Conservation (phyloP, 1,284 basidiomycete species). For the Apiotrichum gamsii region DNA sequence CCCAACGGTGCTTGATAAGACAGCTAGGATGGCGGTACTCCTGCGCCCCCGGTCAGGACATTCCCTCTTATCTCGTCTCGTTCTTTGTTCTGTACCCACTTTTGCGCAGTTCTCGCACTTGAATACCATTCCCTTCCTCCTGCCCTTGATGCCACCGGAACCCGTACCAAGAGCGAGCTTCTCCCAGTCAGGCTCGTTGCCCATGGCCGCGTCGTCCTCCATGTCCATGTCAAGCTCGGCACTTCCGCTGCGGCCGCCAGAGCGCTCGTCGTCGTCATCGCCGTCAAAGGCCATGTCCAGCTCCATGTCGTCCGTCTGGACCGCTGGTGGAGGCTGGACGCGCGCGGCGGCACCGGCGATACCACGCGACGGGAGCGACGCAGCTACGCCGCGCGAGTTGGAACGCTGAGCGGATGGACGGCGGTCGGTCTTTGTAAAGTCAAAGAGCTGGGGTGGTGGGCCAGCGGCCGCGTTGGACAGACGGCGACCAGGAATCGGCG, state of each 20-base stretch:
- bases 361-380: slow-evolving; percentile 29
- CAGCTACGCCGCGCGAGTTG: slow-evolving; percentile 20
- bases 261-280: slow-evolving; percentile 20
- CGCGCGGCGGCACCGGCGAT: slow-evolving; percentile 10
- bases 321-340: slow-evolving; percentile 9
- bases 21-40: slow-evolving; percentile 92
- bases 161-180: slow-evolving; percentile 44
- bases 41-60: too few relatives aligned
- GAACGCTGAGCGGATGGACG: slow-evolving; percentile 17
- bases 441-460: slow-evolving; percentile 37
- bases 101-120: slow-evolving; percentile 89
- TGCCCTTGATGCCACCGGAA: slow-evolving; percentile 51
- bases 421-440: slow-evolving; percentile 43
- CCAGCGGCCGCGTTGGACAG: slow-evolving; percentile 18
- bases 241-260: slow-evolving; percentile 18
- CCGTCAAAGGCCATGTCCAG: slow-evolving; percentile 40
- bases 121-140: slow-evolving; percentile 71
- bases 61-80: too few relatives aligned
- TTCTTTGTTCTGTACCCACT: too few relatives aligned
- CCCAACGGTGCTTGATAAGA: slow-evolving; percentile 95
- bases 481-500: slow-evolving; percentile 27
- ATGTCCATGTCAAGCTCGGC: slow-evolving; percentile 36
- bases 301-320: slow-evolving; percentile 37
- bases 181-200: slow-evolving; percentile 19
- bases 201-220: slow-evolving; percentile 19